phyloP scores from a whole-genome alignment of 1,284 basidiomycete species.

The Retiboletus flavoniger region DNA sequence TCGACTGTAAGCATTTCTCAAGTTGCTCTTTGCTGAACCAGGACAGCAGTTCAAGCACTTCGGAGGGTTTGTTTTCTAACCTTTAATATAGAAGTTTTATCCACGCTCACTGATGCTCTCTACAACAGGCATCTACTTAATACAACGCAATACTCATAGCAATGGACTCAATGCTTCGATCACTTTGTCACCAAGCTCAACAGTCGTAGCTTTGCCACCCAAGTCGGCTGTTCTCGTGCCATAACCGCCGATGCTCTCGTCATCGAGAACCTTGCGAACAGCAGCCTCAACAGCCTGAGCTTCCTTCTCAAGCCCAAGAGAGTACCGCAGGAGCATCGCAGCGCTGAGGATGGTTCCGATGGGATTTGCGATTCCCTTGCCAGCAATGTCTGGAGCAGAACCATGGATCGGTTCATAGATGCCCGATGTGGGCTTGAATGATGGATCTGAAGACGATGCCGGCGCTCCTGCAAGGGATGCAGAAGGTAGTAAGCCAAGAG shows the following conservation, averaged over 20 bases:
- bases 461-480: conserved; percentile 94
- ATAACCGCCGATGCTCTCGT: conserved; percentile 66
- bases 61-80: background rate
- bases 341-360: conserved; percentile 96
- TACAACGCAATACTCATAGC: conserved; percentile 39
- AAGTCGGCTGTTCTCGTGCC: conserved; percentile 88
- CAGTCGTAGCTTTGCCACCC: conserved; percentile 75
- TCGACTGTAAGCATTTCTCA: background rate
- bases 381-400: conserved; percentile 96
- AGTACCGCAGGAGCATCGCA: conserved; percentile 94
- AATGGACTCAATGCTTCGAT: conserved; percentile 72
- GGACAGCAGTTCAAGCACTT: background rate
- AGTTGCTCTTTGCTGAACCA: background rate
- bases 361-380: conserved; percentile 93
- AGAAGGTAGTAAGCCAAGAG: conserved; percentile 93
- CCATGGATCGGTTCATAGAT: conserved; percentile 97
- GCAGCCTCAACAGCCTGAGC: conserved; percentile 87
- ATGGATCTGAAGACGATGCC: conserved; percentile 60
- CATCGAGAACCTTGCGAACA: conserved; percentile 87
- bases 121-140: background rate
- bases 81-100: background rate
- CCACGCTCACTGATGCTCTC: background rate
- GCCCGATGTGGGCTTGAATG: conserved; percentile 76
- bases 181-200: conserved; percentile 83
- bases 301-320: conserved; percentile 81